Evolutionary conservation across 306 rosid species (phyloP).

Genomic region (Lagenaria siceraria): DNA sequence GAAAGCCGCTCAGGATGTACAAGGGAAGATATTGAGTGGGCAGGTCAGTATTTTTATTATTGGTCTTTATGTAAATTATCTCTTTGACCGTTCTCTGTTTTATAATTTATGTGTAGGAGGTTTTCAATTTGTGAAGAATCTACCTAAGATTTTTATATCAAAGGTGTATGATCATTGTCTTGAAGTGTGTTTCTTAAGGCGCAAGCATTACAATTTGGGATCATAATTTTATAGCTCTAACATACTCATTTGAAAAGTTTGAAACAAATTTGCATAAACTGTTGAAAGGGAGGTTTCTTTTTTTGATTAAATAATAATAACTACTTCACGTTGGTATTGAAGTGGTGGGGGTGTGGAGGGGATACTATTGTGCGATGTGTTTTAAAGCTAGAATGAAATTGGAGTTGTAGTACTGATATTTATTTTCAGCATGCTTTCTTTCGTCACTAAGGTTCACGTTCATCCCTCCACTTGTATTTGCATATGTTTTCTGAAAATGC

Average conservation of each 20-base stretch:
- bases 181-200: neutral
- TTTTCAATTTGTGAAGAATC: neutral
- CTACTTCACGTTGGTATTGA: neutral
- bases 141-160: neutral
- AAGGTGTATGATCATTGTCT: neutral
- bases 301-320: neutral
- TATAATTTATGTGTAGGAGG: neutral
- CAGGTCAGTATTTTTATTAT: constrained; percentile 49
- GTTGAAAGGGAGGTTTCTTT: neutral
- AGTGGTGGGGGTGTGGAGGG: neutral
- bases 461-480: neutral
- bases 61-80: neutral
- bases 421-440: neutral
- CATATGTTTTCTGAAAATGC: neutral
- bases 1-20: constrained; percentile 71
- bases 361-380: neutral
- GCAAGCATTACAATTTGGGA: neutral
- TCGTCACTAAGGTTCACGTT: neutral
- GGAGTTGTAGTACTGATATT: neutral
- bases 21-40: constrained; percentile 75
- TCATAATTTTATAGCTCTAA: neutral
- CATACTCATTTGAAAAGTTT: neutral
- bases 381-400: neutral
- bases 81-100: neutral
- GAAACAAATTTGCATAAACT: neutral